A percentile compares a stretch with the other conserved stretches of the same genome.
Evolutionary conservation across 495 filamentous ascomycete species (phyloP).

Genomic region (Xylaria telfairii): DNA sequence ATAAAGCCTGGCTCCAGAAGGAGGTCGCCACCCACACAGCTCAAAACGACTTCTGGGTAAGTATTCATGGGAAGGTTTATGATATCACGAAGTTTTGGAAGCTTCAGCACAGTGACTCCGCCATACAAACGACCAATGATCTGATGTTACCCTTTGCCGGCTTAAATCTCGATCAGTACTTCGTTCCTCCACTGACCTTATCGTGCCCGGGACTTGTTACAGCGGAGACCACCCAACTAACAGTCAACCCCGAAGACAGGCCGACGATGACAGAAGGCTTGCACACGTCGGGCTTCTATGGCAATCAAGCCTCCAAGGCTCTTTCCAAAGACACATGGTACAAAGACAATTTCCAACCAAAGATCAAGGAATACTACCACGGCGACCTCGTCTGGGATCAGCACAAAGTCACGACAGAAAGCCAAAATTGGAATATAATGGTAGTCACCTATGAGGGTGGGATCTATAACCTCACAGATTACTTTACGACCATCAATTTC

Average conservation of each 20-base stretch:
- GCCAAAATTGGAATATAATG: slow-evolving; percentile 68
- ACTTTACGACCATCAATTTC: slow-evolving; percentile 75
- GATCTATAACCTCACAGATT: slow-evolving; percentile 90
- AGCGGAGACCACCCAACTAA: slow-evolving; percentile 48
- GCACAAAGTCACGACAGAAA: slow-evolving; percentile 62
- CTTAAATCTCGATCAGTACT: slow-evolving; percentile 80
- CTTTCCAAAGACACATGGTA: slow-evolving; percentile 80
- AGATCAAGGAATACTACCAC: slow-evolving; percentile 84
- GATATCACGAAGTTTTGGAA: slow-evolving; percentile 90
- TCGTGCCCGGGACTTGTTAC: slow-evolving; percentile 73
- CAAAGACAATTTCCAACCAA: slow-evolving; percentile 69
- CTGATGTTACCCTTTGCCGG: slow-evolving; percentile 81
- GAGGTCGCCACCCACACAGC: slow-evolving; percentile 76
- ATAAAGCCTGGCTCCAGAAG: slow-evolving; percentile 83
- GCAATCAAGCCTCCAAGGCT: slow-evolving; percentile 57
- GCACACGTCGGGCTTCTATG: slow-evolving; percentile 71
- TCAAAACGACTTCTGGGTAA: slow-evolving; percentile 83
- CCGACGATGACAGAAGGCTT: slow-evolving; percentile 55
- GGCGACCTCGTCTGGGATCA: slow-evolving; percentile 77
- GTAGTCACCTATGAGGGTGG: slow-evolving; percentile 80
- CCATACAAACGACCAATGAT: slow-evolving; percentile 62
- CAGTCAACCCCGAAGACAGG: slow-evolving; percentile 64
- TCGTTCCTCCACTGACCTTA: slow-evolving; percentile 76
- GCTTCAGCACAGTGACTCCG: slow-evolving; percentile 76
- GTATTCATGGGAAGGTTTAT: slow-evolving; percentile 87